Base-by-base conservation (phyloP, 805 yeast species). In the Jamesozyma piceae region DNA sequence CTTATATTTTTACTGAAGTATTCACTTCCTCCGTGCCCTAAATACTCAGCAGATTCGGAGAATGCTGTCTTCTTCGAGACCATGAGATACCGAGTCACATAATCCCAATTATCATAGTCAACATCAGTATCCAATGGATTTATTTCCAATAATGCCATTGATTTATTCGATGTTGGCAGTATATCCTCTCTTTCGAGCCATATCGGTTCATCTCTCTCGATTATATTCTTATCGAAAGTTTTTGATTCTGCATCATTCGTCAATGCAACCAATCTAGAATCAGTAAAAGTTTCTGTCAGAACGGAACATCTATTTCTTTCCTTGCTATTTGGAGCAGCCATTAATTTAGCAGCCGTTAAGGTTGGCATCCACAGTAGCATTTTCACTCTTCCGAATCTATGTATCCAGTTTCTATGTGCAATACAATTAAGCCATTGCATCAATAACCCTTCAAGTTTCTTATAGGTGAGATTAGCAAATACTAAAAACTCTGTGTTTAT, bases 1-100 rank as follows among this genome's bases (percentile, higher is more conserved):
- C 70, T 51, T 11, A 72, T 60, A 5, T 57, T 62, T 2, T 43
- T 43, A 1, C 33, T 38, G 41, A 68, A 71, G 47, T 74, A 80
- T 2, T 73, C 79, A 2, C 58, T 67, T 0, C 92, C 95, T 2
- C 96, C 97, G 2, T 95, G 89, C 0, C 95, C 95, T 9, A 90
- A 62, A 18, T 74, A 67, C 13, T 68, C 63, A 1, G 82, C 48
- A 2, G 74, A 65, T 18, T 72, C 75, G 1, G 48, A 42, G 10
- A 80, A 55, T 0, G 79, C 71, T 15, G 71, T 63, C 10, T 66
- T 56, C 37, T 67, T 65, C 27, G 71, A 59, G 18, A 77, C 66
- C 65, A 80, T 71, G 32, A 86, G 56, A 51, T 74, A 74, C 51
- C 76, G 80, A 15, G 81, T 67, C 14, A 88, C 77, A 49, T 75